These are phyloP conservation scores for Chalaropsis ovoidea DNA, from an alignment of 2,329 filamentous ascomycete genomes.

Conservation along the genomic window DNA sequence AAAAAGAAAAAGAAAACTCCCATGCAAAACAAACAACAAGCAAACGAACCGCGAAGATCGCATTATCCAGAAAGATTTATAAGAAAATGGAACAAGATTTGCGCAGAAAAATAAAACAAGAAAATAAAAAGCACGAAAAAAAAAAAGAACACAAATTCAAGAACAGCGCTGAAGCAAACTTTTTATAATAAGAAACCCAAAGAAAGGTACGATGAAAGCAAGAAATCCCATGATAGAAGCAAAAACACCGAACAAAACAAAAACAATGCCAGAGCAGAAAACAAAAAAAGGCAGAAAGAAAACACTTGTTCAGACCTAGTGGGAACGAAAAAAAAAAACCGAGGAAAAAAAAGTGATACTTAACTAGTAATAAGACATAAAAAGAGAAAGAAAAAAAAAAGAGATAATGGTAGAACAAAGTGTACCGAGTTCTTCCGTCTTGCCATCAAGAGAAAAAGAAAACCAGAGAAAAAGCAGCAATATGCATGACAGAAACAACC, in stretches of 20 bases:
- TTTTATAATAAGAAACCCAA: slow-evolving; percentile 23
- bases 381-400: slow-evolving; percentile 13
- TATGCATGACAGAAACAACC: slow-evolving; percentile 7
- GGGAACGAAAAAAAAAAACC: slow-evolving; percentile 16
- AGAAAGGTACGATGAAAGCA: slow-evolving; percentile 10
- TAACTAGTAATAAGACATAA: slow-evolving; percentile 19
- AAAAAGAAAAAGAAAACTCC: slow-evolving; percentile 10
- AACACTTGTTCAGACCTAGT: slow-evolving; percentile 14
- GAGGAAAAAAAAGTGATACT: slow-evolving; percentile 16
- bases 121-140: background rate
- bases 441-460: slow-evolving; percentile 15
- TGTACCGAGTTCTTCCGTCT: slow-evolving; percentile 12
- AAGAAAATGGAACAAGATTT: slow-evolving; percentile 9
- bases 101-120: background rate
- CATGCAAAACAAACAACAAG: background rate
- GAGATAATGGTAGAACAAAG: slow-evolving; percentile 13
- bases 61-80: background rate
- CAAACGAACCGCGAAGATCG: background rate
- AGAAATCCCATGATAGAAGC: slow-evolving; percentile 1
- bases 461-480: background rate
- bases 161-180: slow-evolving; percentile 24
- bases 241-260: slow-evolving; percentile 7
- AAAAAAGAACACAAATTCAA: slow-evolving; percentile 12
- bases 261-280: slow-evolving; percentile 15
- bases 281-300: slow-evolving; percentile 17